These are phyloP conservation scores for Tricholoma saponaceum DNA, from an alignment of 768 basidiomycete species.

Conservation along the genomic window DNA sequence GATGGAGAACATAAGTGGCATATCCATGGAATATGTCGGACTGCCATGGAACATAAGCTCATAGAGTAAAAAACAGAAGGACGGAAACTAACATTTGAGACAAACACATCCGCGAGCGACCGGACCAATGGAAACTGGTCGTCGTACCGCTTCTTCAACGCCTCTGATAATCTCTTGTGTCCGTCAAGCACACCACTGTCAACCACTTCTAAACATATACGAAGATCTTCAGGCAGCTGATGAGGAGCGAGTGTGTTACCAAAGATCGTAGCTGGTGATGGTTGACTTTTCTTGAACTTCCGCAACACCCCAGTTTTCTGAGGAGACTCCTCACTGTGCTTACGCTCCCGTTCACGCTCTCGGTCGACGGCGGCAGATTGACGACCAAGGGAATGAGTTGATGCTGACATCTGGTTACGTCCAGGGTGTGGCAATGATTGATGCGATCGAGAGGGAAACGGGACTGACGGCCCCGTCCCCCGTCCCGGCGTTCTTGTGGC, in stretches of 20 bases:
- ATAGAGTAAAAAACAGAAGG: constrained; percentile 1
- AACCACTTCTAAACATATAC: constrained; percentile 81
- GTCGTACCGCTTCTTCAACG: constrained; percentile 86
- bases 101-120: constrained; percentile 93
- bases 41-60: constrained; percentile 35
- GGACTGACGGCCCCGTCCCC: constrained; percentile 44
- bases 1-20: constrained; percentile 89
- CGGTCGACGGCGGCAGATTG: constrained; percentile 51
- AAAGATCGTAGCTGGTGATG: constrained; percentile 42
- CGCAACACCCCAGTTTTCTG: constrained; percentile 54
- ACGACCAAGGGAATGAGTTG: constrained; percentile 73
- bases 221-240: constrained; percentile 83
- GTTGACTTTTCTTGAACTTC: constrained; percentile 65
- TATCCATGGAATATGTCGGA: constrained; percentile 94
- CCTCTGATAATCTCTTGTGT: constrained; percentile 80
- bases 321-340: constrained; percentile 42
- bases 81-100: constrained; percentile 70
- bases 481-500: constrained; percentile 36
- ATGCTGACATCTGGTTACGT: constrained; percentile 50
- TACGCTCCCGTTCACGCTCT: constrained; percentile 45
- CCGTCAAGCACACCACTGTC: constrained; percentile 86
- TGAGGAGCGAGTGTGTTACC: constrained; percentile 64
- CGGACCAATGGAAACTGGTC: constrained; percentile 94
- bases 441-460: constrained; percentile 79
- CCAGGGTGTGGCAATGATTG: constrained; percentile 70